These are phyloP conservation scores for Sparassis latifolia DNA, from an alignment of 1,284 basidiomycete species.

Conservation along the genomic window DNA sequence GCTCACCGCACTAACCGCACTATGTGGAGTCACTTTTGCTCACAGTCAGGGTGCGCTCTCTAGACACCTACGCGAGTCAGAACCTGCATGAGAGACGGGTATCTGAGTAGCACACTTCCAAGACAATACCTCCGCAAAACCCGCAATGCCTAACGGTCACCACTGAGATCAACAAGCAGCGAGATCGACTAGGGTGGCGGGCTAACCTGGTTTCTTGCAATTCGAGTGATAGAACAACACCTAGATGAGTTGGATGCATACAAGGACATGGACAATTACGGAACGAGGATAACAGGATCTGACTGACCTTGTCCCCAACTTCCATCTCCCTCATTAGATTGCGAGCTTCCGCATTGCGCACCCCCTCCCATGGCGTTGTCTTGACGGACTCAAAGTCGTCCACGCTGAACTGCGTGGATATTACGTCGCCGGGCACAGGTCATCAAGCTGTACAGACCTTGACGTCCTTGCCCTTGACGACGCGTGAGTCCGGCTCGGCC, in stretches of 20 bases:
- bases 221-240: slow-evolving; percentile 87
- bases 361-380: slow-evolving; percentile 87
- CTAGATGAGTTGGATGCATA: slow-evolving; percentile 8
- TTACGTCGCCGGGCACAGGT: slow-evolving; percentile 8
- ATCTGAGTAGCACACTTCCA: not conserved
- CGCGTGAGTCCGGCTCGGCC: slow-evolving; percentile 82
- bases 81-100: slow-evolving; percentile 7
- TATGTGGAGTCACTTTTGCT: slow-evolving; percentile 24
- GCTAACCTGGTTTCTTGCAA: slow-evolving; percentile 77
- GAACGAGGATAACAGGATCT: not conserved
- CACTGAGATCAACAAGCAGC: not conserved
- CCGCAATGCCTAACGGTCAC: slow-evolving; percentile 65
- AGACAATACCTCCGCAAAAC: slow-evolving; percentile 64
- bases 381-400: slow-evolving; percentile 79
- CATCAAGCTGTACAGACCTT: slow-evolving; percentile 44
- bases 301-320: slow-evolving; percentile 68
- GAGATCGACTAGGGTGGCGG: not conserved
- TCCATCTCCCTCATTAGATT: slow-evolving; percentile 93
- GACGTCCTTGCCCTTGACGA: slow-evolving; percentile 88
- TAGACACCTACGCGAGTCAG: slow-evolving; percentile 48
- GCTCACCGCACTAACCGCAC: not conserved
- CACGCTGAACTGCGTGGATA: slow-evolving; percentile 70
- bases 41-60: slow-evolving; percentile 87
- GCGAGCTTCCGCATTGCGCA: slow-evolving; percentile 87
- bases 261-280: not conserved